phyloP scores from a whole-genome alignment of 495 filamentous ascomycete genomes.

The Lineolata rhizophorae region DNA sequence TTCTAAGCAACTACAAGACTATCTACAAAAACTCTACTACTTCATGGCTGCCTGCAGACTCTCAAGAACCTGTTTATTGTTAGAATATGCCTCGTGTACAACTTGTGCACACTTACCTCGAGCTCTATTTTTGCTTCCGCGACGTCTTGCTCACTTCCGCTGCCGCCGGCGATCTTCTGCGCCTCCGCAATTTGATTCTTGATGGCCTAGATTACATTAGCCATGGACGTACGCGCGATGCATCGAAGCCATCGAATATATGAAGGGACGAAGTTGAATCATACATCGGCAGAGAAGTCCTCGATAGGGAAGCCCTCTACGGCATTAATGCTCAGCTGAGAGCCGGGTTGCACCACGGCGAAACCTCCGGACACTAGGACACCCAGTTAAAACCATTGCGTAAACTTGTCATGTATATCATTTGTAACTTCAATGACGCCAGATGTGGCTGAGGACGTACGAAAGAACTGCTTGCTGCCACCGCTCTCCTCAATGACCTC shows the following conservation, averaged over 20 bases:
- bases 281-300: slow-evolving; percentile 75
- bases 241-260: not conserved
- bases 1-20: no score
- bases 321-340: slow-evolving; percentile 88
- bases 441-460: slow-evolving; percentile 32
- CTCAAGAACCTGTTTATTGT: slow-evolving; percentile 8
- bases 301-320: slow-evolving; percentile 87
- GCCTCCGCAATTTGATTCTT: slow-evolving; percentile 70
- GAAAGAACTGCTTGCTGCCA: slow-evolving; percentile 94
- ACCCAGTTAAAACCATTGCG: not conserved
- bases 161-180: slow-evolving; percentile 78
- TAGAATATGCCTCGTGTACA: not conserved
- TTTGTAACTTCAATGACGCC: no score
- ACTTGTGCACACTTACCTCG: slow-evolving; percentile 38
- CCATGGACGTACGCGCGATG: no score
- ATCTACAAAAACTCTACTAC: slow-evolving; percentile 16
- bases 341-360: slow-evolving; percentile 89
- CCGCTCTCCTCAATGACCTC: slow-evolving; percentile 87
- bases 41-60: slow-evolving; percentile 23
- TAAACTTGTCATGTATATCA: no score
- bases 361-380: slow-evolving; percentile 80
- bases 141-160: slow-evolving; percentile 90
- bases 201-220: slow-evolving; percentile 26
- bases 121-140: slow-evolving; percentile 97
- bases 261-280: slow-evolving; percentile 1